Base-by-base conservation (phyloP, 495 filamentous ascomycete genomes). In the Pyrenopolyporus hunteri region DNA sequence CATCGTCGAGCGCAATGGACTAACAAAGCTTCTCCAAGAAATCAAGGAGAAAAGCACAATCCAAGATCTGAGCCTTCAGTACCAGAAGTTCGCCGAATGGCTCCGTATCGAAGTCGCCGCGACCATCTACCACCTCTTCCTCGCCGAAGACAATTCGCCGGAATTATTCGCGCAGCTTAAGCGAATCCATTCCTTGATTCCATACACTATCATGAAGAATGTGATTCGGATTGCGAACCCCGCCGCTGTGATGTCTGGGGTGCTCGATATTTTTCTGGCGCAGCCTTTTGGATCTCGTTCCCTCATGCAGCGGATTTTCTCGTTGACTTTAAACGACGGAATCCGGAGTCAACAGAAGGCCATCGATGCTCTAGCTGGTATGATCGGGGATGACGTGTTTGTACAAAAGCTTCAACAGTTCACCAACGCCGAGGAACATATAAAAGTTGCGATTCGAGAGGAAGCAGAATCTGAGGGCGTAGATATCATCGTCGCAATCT, bases 21-120 rank as follows among this genome's bases (percentile, higher is more conserved):
- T 98, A 48, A 95, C 93, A 1, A 94, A 91, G 70, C 86, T 98
- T 16, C 97, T 98, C 73, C 80, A 86, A 53, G 94, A 97, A 73
- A 95, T 98, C 70, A 86, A 87, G 57, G 87, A 90, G 45, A 97
- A 98, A 77, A 74, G 88, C 33, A 89, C 81, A 11, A 91, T 98
- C 42, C 82, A 85, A 59, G 92, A 98, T 61, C 82, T 98, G 17
- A 93, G 89, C 66, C 84, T 94, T 22, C 92, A 98, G 71, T 98
- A 98, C 71, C 89, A 94, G 66, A 98, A 98, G 69, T 98, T 98
- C 68, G 93, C 93, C 22, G 94, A 98, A 74, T 98, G 94, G 94
- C 79, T 98, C 43, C 87, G 95, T 22, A 98, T 98, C 67, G 94
- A 98, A 74, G 88, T 98, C 35, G 94, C 94, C 5, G 94, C 94